Evolutionary conservation across 257 asterid genomes (phyloP), one percentile per base, ranked within the genome.

Genomic region (Capsicum pubescens): DNA sequence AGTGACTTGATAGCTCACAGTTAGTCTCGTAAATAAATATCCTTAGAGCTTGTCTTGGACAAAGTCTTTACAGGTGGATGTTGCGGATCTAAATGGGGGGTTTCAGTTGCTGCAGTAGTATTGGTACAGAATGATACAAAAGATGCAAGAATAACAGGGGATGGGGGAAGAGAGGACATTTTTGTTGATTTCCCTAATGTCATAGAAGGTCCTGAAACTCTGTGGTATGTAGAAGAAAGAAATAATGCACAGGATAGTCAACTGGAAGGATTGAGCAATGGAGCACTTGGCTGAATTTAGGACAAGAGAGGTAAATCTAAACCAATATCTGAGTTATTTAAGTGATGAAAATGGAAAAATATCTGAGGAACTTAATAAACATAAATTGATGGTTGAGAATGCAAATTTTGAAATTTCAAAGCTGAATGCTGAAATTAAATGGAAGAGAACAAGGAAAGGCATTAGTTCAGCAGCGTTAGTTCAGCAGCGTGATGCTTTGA

Each of bases 161-260:
- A 93, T 81, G 95, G 86, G 63, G 92, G 85, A 69, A 92, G 88
- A 85, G 98, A 95, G 55, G 99, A 95, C 77, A 90, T 89, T 91
- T 96, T 97, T 90, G 98, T 97, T 84, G 99, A 97, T 87, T 94
- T 98, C 87, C 93, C 97, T 69, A 98, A 97, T 78, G 98, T 93
- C 88, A 93, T 95, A 32, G 98, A 96, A 88, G 85, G 79, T 87
- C 90, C 94, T 42, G 98, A 90, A 76, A 86, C 94, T 84, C 93
- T 86, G 52, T 92, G 87, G 82, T 87, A 17, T 85, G 89, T 90
- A 14, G 97, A 87, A 85, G 95, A 87, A 83, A 92, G 83, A 85
- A 90, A 91, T 77, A 85, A 82, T 66, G 84, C 70, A 68, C 83
- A 46, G 83, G 92, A 87, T 54, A 86, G 84, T 81, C 91, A 84